Conservation (phyloP, 2,329 filamentous ascomycete genomes). For the Metarhizium rileyi region DNA sequence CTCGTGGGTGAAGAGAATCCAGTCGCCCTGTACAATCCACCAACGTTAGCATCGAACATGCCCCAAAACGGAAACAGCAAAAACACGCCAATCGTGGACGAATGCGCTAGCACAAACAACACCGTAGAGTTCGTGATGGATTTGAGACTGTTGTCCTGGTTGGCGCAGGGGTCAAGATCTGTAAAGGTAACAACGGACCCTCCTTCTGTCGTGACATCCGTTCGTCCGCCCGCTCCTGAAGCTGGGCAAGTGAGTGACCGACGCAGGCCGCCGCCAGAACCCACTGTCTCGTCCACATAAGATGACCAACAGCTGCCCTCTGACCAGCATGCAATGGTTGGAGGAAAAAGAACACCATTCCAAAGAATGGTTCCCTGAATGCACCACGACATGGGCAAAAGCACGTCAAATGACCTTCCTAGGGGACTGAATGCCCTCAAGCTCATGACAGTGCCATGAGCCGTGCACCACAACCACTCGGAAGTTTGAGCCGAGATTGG, state of each 20-base stretch:
- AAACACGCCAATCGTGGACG: background rate
- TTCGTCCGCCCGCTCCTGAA: slow-evolving; percentile 23
- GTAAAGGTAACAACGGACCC: slow-evolving; percentile 9
- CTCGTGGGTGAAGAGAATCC: slow-evolving; percentile 99
- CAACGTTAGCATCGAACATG: slow-evolving; percentile 13
- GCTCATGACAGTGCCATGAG: background rate
- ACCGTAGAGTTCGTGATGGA: background rate
- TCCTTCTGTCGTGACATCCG: slow-evolving; percentile 28
- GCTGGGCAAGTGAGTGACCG: background rate
- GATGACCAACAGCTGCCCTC: slow-evolving; percentile 4
- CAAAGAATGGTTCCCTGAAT: background rate
- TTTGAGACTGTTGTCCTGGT: too few relatives aligned
- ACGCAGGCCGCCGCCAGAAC: slow-evolving; percentile 1
- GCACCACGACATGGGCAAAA: background rate
- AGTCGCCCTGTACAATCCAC: slow-evolving; percentile 65
- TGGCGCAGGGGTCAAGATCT: slow-evolving; percentile 1
- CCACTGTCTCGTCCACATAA: slow-evolving; percentile 7
- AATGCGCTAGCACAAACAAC: background rate
- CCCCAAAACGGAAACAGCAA: background rate
- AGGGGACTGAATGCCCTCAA: background rate
- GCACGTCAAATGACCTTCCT: background rate
- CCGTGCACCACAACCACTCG: background rate
- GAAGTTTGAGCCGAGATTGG: background rate
- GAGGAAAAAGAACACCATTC: background rate
- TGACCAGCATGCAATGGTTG: background rate